phyloP scores from a whole-genome alignment of 2,329 filamentous ascomycete genomes.

The Penicillium sp. region DNA sequence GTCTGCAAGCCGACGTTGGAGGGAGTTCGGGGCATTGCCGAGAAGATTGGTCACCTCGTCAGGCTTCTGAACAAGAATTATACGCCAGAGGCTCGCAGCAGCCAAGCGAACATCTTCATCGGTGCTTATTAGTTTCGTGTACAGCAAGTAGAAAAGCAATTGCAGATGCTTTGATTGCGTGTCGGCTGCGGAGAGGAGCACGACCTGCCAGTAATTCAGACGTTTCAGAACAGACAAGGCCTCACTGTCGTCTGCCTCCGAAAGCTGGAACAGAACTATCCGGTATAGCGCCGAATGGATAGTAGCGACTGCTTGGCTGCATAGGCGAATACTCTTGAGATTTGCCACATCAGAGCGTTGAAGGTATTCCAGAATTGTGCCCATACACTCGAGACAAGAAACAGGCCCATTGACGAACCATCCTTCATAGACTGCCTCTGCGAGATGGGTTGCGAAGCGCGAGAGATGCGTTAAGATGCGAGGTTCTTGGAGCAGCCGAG shows the following conservation, averaged over 20 bases:
- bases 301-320: conserved; percentile 76
- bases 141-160: conserved; percentile 90
- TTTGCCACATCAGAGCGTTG: conserved; percentile 80
- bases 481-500: conserved; percentile 76
- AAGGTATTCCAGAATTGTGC: conserved; percentile 83
- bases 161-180: conserved; percentile 80
- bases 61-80: conserved; percentile 91
- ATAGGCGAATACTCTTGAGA: conserved; percentile 88
- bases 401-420: conserved; percentile 93
- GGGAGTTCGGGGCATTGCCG: conserved; percentile 68
- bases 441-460: conserved; percentile 77
- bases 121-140: conserved; percentile 79
- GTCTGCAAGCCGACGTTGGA: conserved; percentile 71
- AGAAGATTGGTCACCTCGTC: conserved; percentile 77
- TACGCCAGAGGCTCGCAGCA: conserved; percentile 85
- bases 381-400: conserved; percentile 81
- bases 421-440: conserved; percentile 91
- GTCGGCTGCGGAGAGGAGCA: conserved; percentile 78
- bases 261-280: conserved; percentile 78
- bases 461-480: conserved; percentile 84
- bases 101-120: conserved; percentile 70
- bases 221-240: conserved; percentile 77
- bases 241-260: conserved; percentile 76
- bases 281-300: conserved; percentile 79
- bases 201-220: conserved; percentile 93